Evolutionary conservation across 2,329 filamentous ascomycete species (phyloP).

Genomic region (Parascedosporium putredinis): DNA sequence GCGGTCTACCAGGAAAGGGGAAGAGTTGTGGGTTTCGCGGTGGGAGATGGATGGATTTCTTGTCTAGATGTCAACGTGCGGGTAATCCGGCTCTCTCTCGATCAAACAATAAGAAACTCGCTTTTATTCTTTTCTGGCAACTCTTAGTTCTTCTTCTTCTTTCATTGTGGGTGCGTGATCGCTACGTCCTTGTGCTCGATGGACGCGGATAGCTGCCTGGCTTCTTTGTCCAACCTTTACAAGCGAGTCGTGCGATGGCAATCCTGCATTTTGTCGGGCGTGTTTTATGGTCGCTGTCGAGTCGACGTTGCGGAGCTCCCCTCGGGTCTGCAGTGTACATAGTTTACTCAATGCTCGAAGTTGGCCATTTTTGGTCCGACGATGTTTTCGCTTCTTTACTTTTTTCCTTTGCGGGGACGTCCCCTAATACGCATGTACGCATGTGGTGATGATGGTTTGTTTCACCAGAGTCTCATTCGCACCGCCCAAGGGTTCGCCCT

Average conservation of each 20-base stretch:
- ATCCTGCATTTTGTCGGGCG: slow-evolving; percentile 17
- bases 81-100: neutral
- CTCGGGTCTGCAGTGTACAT: slow-evolving; percentile 13
- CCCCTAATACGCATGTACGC: too few species aligned
- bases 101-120: slow-evolving; percentile 4
- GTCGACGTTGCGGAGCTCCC: slow-evolving; percentile 7
- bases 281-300: slow-evolving; percentile 29
- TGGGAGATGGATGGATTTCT: neutral
- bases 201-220: too few species aligned
- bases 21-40: neutral
- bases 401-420: neutral
- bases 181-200: slow-evolving; percentile 4
- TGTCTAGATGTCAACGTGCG: neutral
- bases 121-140: slow-evolving; percentile 1
- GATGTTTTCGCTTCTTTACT: neutral
- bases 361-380: slow-evolving; percentile 30
- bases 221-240: too few species aligned
- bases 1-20: neutral
- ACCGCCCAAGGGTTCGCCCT: too few species aligned
- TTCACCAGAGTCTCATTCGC: too few species aligned
- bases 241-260: neutral
- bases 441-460: neutral
- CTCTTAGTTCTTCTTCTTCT: slow-evolving; percentile 11
- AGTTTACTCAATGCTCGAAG: slow-evolving; percentile 17
- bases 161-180: slow-evolving; percentile 12